Evolutionary conservation across 129 eudicot species (phyloP).

Genomic region (Oenanthe sinensis): DNA sequence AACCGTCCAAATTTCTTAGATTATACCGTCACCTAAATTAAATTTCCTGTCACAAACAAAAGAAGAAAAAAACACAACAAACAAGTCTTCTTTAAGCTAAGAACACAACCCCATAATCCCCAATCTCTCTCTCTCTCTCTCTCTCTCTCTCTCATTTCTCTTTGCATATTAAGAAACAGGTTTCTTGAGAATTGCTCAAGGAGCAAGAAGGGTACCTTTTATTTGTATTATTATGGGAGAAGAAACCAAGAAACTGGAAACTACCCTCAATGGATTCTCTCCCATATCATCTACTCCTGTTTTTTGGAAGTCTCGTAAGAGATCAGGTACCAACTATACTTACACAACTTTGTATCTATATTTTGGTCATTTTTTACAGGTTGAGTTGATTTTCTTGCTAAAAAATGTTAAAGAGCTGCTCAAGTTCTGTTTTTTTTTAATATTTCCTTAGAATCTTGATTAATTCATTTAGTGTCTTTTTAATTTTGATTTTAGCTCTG

Average conservation of each 20-base stretch:
- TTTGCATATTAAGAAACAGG: neutral
- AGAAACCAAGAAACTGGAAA: slow-evolving; percentile 21
- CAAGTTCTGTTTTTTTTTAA: neutral
- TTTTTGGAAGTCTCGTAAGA: slow-evolving; percentile 82
- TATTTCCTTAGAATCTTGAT: neutral
- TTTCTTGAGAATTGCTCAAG: neutral
- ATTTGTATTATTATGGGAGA: slow-evolving; percentile 30
- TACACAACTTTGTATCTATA: neutral
- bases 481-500: neutral
- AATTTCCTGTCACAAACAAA: slow-evolving; percentile 11
- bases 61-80: slow-evolving; percentile 13
- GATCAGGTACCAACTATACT: slow-evolving; percentile 38
- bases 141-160: neutral
- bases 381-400: neutral
- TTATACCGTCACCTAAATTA: slow-evolving; percentile 19
- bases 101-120: neutral
- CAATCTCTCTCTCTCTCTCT: neutral
- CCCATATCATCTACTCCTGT: slow-evolving; percentile 64
- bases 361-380: neutral
- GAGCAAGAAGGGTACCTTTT: neutral
- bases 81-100: neutral
- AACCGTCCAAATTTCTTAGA: slow-evolving; percentile 26
- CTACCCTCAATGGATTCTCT: slow-evolving; percentile 46
- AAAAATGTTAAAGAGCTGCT: neutral
- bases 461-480: neutral